Evolutionary conservation across 2,329 filamentous ascomycete genomes (phyloP).

Genomic region (Alternaria sp.): DNA sequence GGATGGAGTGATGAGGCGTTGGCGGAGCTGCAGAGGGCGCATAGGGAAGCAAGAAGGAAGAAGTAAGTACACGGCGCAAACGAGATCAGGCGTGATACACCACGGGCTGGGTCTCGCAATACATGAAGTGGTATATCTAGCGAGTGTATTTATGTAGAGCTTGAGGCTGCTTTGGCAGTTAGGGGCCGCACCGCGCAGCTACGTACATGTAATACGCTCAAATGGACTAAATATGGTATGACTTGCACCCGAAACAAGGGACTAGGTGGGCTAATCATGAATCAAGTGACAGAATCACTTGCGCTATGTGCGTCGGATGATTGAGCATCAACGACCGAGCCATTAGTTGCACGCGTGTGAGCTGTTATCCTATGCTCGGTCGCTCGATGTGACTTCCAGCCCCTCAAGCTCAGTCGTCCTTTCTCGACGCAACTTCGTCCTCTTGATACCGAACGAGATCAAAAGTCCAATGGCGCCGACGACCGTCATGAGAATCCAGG

Average conservation of each 20-base stretch:
- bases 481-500: conserved; percentile 60
- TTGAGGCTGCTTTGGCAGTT: not conserved
- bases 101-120: not conserved
- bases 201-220: not conserved
- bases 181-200: not conserved
- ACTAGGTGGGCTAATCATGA: not conserved
- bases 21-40: not conserved
- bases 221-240: not conserved
- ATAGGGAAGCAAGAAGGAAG: not conserved
- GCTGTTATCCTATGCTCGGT: not conserved
- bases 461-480: conserved; percentile 46
- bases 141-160: not conserved
- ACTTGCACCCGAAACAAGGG: not conserved
- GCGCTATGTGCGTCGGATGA: not conserved
- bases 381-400: not conserved
- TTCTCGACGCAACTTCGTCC: conserved; percentile 31
- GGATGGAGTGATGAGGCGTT: not conserved
- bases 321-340: not conserved
- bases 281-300: not conserved
- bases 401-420: not conserved
- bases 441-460: conserved; percentile 43
- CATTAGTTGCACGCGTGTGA: not conserved
- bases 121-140: not conserved
- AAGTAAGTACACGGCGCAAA: not conserved
- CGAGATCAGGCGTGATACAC: not conserved